phyloP scores from a whole-genome alignment of 768 basidiomycete species.

The Suillus subaureus region DNA sequence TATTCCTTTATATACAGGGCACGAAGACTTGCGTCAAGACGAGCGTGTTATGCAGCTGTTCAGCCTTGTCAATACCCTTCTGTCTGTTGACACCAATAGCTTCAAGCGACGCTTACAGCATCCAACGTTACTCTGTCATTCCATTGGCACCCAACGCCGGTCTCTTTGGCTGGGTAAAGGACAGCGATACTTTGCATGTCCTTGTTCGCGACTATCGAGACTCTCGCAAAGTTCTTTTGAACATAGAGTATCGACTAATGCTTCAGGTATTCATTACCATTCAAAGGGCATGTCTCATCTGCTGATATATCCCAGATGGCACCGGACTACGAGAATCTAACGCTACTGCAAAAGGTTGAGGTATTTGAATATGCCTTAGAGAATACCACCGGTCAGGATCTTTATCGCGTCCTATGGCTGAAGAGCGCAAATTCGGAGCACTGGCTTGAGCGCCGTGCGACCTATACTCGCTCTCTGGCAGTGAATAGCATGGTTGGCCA shows the following conservation, averaged over 20 bases:
- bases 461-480: slow-evolving; percentile 93
- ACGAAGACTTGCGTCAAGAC: slow-evolving; percentile 98
- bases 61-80: slow-evolving; percentile 92
- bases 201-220: slow-evolving; percentile 96
- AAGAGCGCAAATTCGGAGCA: slow-evolving; percentile 95
- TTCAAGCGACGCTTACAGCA: slow-evolving; percentile 96
- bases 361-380: slow-evolving; percentile 99
- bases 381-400: slow-evolving; percentile 97
- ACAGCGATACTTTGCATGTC: slow-evolving; percentile 94
- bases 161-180: slow-evolving; percentile 92
- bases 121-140: slow-evolving; percentile 90
- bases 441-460: slow-evolving; percentile 95
- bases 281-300: slow-evolving; percentile 57
- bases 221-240: slow-evolving; percentile 92
- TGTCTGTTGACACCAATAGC: slow-evolving; percentile 90
- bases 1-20: slow-evolving; percentile 53
- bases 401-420: slow-evolving; percentile 96
- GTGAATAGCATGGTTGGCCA: slow-evolving; percentile 99
- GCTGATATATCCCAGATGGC: slow-evolving; percentile 73
- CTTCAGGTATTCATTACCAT: slow-evolving; percentile 73
- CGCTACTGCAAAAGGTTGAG: slow-evolving; percentile 95
- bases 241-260: slow-evolving; percentile 99
- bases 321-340: slow-evolving; percentile 95
- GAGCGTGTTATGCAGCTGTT: slow-evolving; percentile 99
- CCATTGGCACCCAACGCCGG: slow-evolving; percentile 96